Base-by-base conservation (phyloP, 208 protist species). In the Polymyxa betae region DNA sequence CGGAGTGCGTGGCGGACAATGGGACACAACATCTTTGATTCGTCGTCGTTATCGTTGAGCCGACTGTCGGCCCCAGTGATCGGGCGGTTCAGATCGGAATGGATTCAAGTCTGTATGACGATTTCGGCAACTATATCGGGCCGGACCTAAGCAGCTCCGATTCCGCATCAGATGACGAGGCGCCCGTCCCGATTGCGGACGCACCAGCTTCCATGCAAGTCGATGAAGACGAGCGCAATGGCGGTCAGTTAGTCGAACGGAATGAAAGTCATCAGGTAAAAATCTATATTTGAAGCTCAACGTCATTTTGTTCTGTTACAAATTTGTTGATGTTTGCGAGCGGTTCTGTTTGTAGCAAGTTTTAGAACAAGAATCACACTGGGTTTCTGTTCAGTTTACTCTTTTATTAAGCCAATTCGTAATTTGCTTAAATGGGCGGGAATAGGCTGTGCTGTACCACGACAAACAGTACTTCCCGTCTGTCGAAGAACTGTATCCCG, bases 91-190 rank as follows among this genome's bases (percentile, higher is more conserved):
- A n/a, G n/a, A n/a, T n/a, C n/a, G n/a, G n/a, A n/a, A n/a, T n/a
- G n/a, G n/a, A n/a, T n/a, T n/a, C n/a, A n/a, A n/a, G n/a, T n/a
- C n/a, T n/a, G n/a, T 91, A 77, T 68, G 90, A 91, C 68, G 49
- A 91, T 89, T 91, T 91, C 41, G 90, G 90, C 64, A 91, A 91
- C 88, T 88, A 89, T 87, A 88, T 91, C 16, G 90, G 72, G 29
- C 20, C 32, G 16, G 16, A 29, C 29, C 44, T 66, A 43, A 41
- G n/a, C 44, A 35, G 40, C 0, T 24, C 32, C 32, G 46, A 72
- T 5, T 77, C 78, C 38, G 49, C 1, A 10, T 66, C 10, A 1
- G 89, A 78, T 45, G 89, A 77, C 77, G 44, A 89, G n/a, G n/a
- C n/a, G n/a, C n/a, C n/a, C n/a, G n/a, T n/a, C n/a, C n/a, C n/a